Evolutionary conservation across 2,329 filamentous ascomycete genomes (phyloP).

Genomic region (Setomelanomma holmii): DNA sequence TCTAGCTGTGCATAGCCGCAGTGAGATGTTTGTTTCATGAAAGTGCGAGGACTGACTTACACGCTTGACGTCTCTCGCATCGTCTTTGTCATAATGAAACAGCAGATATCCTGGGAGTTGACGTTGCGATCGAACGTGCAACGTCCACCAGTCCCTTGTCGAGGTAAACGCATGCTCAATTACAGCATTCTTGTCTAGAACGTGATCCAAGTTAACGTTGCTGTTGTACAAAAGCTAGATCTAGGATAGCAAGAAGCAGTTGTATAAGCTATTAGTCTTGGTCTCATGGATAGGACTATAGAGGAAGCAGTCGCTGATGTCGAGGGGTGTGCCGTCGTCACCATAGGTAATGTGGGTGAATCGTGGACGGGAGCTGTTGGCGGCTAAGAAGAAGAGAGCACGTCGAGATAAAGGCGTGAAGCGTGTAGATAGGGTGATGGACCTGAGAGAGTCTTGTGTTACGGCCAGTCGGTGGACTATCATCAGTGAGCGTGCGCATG

Average conservation of each 20-base stretch:
- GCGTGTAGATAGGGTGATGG: not conserved
- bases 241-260: conserved; percentile 11
- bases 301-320: conserved; percentile 8
- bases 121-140: too few species aligned
- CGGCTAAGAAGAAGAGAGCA: not conserved
- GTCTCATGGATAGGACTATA: not conserved
- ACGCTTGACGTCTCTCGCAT: too few species aligned
- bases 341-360: conserved; percentile 10
- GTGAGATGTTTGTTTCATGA: too few species aligned
- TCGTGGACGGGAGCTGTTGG: not conserved
- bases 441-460: conserved; percentile 16
- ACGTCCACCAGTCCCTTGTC: too few species aligned
- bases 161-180: conserved; percentile 6
- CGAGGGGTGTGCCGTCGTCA: conserved; percentile 1
- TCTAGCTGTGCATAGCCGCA: too few species aligned
- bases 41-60: too few species aligned
- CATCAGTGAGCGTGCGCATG: not conserved
- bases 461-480: conserved; percentile 6
- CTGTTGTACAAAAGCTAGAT: conserved; percentile 19
- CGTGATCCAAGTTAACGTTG: conserved; percentile 3
- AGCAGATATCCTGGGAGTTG: too few species aligned
- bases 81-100: too few species aligned
- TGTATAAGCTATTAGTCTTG: conserved; percentile 18
- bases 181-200: not conserved
- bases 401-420: not conserved